Base-by-base conservation (phyloP, 345 rosid species). In the Rhodamnia argentea region DNA sequence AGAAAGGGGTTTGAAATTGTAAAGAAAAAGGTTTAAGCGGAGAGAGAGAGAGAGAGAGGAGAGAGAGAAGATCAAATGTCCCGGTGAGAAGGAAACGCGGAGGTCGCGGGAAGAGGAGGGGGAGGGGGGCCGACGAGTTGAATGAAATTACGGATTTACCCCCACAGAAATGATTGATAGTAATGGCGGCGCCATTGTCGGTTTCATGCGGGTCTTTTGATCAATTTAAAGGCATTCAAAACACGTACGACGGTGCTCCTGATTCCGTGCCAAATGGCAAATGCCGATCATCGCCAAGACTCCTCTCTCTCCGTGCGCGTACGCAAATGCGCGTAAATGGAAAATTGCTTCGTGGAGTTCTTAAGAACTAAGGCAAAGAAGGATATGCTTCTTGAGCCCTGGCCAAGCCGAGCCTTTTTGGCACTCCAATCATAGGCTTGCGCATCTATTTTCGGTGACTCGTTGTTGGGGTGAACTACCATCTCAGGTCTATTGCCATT, bases 121-220 rank as follows among this genome's bases (percentile, higher is more conserved):
- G 10, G 4, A 24, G 23, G 10, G 4, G 57, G 23, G 81, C 23
- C 24, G 47, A 70, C 26, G 81, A 37, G 76, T 6, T 1, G 4
- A 7, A 2, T 2, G 27, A 0, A 70, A 37, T 70, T 37, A 70
- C 81, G 81, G 81, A 37, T 70, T 70, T 42, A 12, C 81, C 81
- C 78, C 42, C 76, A 1, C 10, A 15, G 23, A 2, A 29, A 14
- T 7, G 75, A 23, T 3, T 0, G 5, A 1, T 3, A 0, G 60
- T 9, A 10, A 24, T 24, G 60, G 60, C 13, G 60, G 60, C n/a
- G 60, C 2, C 32, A 2, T 20, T 6, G 76, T 9, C 24, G 13
- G 47, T 70, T 70, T 70, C 78, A 10, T 18, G 58, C 24, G 42
- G 8, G 44, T 64, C 24, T 5, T 16, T 62, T 14, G 37, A 60